A percentile compares a stretch with the other conserved stretches of the same genome.
Conservation (phyloP, 352 stramenopile genomes). For the Phytophthora crassamura region DNA sequence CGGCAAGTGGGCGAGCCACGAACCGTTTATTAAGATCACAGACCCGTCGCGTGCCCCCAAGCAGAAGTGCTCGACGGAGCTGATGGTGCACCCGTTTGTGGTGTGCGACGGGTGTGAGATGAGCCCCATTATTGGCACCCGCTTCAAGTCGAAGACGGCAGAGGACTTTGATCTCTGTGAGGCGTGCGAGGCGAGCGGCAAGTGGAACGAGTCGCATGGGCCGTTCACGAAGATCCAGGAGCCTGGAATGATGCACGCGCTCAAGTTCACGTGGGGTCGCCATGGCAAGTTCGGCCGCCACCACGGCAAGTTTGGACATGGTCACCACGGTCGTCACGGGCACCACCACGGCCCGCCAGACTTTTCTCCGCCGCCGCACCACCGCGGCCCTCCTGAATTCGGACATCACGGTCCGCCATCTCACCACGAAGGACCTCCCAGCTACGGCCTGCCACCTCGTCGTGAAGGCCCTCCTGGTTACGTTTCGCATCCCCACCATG, state of each 20-base stretch:
- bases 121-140: constrained; percentile 62
- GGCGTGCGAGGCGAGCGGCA: constrained; percentile 51
- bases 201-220: constrained; percentile 56
- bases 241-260: constrained; percentile 32
- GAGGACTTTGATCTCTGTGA: constrained; percentile 81
- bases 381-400: constrained; percentile 1
- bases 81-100: constrained; percentile 59
- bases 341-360: constrained; percentile 21
- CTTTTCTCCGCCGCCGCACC: constrained; percentile 3
- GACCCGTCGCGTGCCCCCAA: constrained; percentile 60
- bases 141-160: constrained; percentile 70
- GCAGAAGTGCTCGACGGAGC: constrained; percentile 30
- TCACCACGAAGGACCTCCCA: background rate
- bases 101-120: constrained; percentile 69
- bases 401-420: background rate
- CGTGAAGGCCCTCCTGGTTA: constrained; percentile 11
- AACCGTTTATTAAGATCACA: constrained; percentile 86
- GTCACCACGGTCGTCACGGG: constrained; percentile 20
- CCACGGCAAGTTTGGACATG: constrained; percentile 23
- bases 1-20: constrained; percentile 50
- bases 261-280: constrained; percentile 42
- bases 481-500: background rate
- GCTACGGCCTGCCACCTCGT: too few relatives aligned
- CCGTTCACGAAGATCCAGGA: constrained; percentile 64
- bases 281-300: constrained; percentile 29